A percentile compares a stretch with the other conserved stretches of the same genome.
phyloP scores from a whole-genome alignment of 2,329 filamentous ascomycete genomes.

The Microdochium trichocladiopsis region DNA sequence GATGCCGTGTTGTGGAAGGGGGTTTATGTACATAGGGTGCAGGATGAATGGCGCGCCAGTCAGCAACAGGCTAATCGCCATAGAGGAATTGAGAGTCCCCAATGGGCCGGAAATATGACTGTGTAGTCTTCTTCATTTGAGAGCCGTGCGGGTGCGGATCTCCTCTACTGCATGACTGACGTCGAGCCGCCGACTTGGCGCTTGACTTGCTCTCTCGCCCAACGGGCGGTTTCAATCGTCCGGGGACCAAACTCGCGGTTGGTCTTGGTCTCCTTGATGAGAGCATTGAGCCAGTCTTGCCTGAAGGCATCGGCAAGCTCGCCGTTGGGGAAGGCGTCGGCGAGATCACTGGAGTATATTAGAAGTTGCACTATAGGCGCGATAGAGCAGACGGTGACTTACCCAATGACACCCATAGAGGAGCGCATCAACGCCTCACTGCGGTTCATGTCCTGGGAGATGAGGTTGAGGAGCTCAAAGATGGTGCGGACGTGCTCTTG shows the following conservation, averaged over 20 bases:
- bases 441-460: conserved; percentile 77
- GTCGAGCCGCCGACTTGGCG: conserved; percentile 61
- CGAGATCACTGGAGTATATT: conserved; percentile 65
- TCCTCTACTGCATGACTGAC: conserved; percentile 44
- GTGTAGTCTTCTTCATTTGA: background rate
- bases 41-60: background rate
- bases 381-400: conserved; percentile 26
- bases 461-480: conserved; percentile 76
- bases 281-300: conserved; percentile 78
- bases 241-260: conserved; percentile 81
- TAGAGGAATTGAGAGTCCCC: background rate
- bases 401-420: conserved; percentile 98
- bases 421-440: conserved; percentile 88
- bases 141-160: background rate
- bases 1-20: background rate
- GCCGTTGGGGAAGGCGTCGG: conserved; percentile 87
- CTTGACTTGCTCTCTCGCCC: conserved; percentile 97
- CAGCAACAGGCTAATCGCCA: background rate
- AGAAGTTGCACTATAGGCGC: conserved; percentile 17
- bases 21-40: background rate
- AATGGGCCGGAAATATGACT: background rate
- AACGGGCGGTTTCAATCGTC: conserved; percentile 90
- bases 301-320: conserved; percentile 81
- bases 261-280: conserved; percentile 87
- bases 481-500: conserved; percentile 77